A percentile compares a stretch with the other conserved stretches of the same genome.
phyloP scores from a whole-genome alignment of 129 eudicot species.

The Apium graveolens region DNA sequence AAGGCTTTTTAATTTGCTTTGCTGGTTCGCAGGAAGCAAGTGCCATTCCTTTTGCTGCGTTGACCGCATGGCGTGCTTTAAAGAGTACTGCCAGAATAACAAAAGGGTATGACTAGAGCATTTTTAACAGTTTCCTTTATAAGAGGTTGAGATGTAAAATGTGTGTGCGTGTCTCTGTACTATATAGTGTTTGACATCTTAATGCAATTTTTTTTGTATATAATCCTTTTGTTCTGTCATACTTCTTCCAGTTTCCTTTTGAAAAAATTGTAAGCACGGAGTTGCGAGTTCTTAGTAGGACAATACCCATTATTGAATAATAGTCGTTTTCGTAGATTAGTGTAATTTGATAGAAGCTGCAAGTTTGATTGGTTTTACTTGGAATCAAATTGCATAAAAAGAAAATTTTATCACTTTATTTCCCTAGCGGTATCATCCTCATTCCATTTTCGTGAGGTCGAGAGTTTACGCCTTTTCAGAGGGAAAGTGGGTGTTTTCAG shows the following conservation, averaged over 20 bases:
- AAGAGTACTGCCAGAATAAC: slow-evolving; percentile 73
- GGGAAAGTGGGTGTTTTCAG: neutral
- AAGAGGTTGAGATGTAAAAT: neutral
- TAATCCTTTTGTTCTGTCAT: neutral
- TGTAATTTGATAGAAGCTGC: neutral
- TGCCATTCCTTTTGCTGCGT: slow-evolving; percentile 91
- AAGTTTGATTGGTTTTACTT: neutral
- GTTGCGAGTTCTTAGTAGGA: neutral
- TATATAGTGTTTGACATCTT: neutral
- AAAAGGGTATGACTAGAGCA: slow-evolving; percentile 52
- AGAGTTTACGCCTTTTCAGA: neutral
- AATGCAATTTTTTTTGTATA: neutral
- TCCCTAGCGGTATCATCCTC: no score
- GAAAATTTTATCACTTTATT: no score
- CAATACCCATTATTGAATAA: neutral
- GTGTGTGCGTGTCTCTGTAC: neutral
- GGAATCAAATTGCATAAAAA: neutral
- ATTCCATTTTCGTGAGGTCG: no score
- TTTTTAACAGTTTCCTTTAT: neutral
- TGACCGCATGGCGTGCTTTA: slow-evolving; percentile 99
- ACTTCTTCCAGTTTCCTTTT: neutral
- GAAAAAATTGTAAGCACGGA: neutral
- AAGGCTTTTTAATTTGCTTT: neutral
- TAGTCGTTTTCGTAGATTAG: neutral
- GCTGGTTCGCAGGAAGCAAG: slow-evolving; percentile 65